Percentiles rank a stretch among this genome's conserved stretches.
These are phyloP conservation scores for Marvania coccoides DNA, from an alignment of 139 green algal genomes.

Conservation along the genomic window DNA sequence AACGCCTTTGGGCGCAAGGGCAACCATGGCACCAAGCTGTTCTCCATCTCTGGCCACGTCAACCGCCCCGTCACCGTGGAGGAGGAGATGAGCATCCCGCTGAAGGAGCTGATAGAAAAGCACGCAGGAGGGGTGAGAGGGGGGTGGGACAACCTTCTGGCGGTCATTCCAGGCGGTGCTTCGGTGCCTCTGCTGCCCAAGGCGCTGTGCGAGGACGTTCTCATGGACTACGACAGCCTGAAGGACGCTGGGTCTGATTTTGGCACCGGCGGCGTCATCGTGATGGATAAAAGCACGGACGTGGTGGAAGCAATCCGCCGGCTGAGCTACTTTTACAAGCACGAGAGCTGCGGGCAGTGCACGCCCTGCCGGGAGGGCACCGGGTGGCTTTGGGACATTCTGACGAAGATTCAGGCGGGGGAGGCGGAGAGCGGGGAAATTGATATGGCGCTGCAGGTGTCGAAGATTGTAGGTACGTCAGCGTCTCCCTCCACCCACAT, in stretches of 20 bases:
- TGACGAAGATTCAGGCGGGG: conserved; percentile 75
- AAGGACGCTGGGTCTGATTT: conserved; percentile 79
- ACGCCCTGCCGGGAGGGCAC: conserved; percentile 97
- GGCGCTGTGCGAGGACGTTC: conserved; percentile 73
- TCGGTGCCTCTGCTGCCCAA: conserved; percentile 91
- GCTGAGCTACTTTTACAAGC: conserved; percentile 99
- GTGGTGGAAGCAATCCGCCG: conserved; percentile 91
- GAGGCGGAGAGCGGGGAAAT: conserved; percentile 92
- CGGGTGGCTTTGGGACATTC: conserved; percentile 81
- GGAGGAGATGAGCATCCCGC: conserved; percentile 92
- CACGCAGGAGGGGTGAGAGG: conserved; percentile 91
- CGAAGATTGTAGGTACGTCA: conserved; percentile 89
- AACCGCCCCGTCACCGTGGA: conserved; percentile 95
- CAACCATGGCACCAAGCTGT: conserved; percentile 98
- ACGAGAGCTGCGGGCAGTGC: conserved; percentile 97
- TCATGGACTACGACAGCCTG: conserved; percentile 98
- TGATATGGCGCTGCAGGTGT: conserved; percentile 95
- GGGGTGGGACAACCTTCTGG: conserved; percentile 98
- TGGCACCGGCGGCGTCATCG: conserved; percentile 97
- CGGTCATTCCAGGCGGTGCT: conserved; percentile 94
- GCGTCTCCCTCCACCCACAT: not conserved
- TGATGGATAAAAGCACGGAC: conserved; percentile 98
- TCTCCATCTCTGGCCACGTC: conserved; percentile 77
- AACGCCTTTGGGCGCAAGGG: conserved; percentile 89
- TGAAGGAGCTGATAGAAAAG: conserved; percentile 92